Base-by-base conservation (phyloP, 768 basidiomycete species). In the Rossbeevera mucosa region DNA sequence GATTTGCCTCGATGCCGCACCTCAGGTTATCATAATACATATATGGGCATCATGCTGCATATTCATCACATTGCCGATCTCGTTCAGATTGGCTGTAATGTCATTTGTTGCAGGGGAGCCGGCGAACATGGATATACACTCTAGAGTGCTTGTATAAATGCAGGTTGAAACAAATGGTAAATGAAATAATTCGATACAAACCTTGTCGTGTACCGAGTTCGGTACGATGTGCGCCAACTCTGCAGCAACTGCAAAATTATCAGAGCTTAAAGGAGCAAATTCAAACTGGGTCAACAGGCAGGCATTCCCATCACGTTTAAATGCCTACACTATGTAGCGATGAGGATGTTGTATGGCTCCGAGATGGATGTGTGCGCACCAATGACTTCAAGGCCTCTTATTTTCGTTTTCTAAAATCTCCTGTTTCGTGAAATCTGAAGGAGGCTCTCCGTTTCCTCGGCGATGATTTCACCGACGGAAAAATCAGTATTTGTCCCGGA, bases 1-100 rank as follows among this genome's bases (percentile, higher is more conserved):
- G 41, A 7, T 22, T 28, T 36, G 52, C 47, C 11, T 53, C 41
- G 7, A 53, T 53, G 36, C 52, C 47, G 47, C 52, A 50, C 16
- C 1, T 1, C 28, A 54, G 28, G 0, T n/a, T 1, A 30, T 45
- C 18, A 7, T 54, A 41, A 1, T n/a, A 16, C 6, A 1, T 7
- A 38, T 7, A 38, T 26, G 43, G 40, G 28, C 33, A 25, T 45
- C 0, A 0, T n/a, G 7, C 18, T 52, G 0, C 53, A 54, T 52
- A 25, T 45, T 45, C 49, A 52, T 44, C 8, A 9, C 51, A 48
- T 52, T 40, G 5, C 46, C 16, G 3, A 41, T 49, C 26, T 3
- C 7, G 24, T 40, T 40, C 46, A 52, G n/a, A 52, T 40, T 14
- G n/a, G 0, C 2, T 26, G 16, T 8, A 11, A 52, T 20, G 12